Evolutionary conservation across 2,329 filamentous ascomycete genomes (phyloP).

Genomic region (Alternaria ethzedia): DNA sequence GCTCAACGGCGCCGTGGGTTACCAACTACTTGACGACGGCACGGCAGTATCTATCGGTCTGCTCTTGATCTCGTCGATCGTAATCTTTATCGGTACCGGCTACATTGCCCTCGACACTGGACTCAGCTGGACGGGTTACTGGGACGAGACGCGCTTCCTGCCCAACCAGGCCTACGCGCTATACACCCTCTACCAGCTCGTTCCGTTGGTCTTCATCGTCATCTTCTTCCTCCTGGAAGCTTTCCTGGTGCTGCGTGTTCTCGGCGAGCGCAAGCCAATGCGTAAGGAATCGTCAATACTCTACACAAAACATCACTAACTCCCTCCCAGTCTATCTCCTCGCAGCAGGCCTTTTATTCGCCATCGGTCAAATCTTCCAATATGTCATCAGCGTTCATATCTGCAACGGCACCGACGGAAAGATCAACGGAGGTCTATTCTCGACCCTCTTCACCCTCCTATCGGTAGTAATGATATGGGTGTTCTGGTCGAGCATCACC

Average conservation of each 20-base stretch:
- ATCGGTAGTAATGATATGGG: slow-evolving; percentile 82
- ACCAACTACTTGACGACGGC: slow-evolving; percentile 91
- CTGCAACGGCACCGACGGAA: slow-evolving; percentile 80
- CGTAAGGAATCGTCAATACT: slow-evolving; percentile 54
- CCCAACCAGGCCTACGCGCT: slow-evolving; percentile 77
- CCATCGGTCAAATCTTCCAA: slow-evolving; percentile 93
- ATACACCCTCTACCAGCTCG: slow-evolving; percentile 92
- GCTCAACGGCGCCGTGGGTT: slow-evolving; percentile 90
- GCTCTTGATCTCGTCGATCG: slow-evolving; percentile 70
- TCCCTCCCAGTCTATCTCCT: slow-evolving; percentile 70
- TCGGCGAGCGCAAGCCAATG: slow-evolving; percentile 93
- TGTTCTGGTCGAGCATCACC: slow-evolving; percentile 99
- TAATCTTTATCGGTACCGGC: slow-evolving; percentile 85
- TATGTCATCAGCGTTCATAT: slow-evolving; percentile 92
- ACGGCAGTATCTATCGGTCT: slow-evolving; percentile 83
- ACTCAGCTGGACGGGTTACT: slow-evolving; percentile 82
- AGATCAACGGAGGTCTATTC: slow-evolving; percentile 92
- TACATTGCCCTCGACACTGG: slow-evolving; percentile 96
- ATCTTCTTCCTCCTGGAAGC: slow-evolving; percentile 84
- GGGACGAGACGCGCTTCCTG: slow-evolving; percentile 60
- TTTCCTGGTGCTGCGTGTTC: slow-evolving; percentile 80
- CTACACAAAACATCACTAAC: slow-evolving; percentile 19
- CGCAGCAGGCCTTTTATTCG: slow-evolving; percentile 79
- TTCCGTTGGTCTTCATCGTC: slow-evolving; percentile 86
- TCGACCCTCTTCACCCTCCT: slow-evolving; percentile 90